Base-by-base conservation (phyloP, 805 yeast species). In the Teunomyces barrocoloradensis region DNA sequence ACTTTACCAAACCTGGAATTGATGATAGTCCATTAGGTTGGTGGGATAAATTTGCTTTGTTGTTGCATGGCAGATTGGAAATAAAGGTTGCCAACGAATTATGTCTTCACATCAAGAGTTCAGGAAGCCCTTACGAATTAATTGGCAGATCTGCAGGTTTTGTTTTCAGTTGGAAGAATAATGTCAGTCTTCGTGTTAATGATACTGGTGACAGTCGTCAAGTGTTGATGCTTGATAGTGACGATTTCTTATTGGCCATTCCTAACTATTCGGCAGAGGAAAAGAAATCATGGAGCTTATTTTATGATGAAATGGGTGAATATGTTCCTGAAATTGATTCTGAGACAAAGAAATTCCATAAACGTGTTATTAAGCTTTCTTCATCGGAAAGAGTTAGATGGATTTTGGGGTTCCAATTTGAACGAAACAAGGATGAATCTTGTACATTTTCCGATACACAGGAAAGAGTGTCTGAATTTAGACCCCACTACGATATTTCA, bases 351-450 rank as follows among this genome's bases (percentile, higher is more conserved):
- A 70, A 68, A 45, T 63, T 68, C 32, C 66, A 59, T 17, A 78
- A 77, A 54, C 58, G 60, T 7, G 70, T 74, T 0, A 77, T 87
- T 78, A 81, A 79, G 53, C 70, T 90, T 25, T 69, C 74, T 1
- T 70, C 75, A 0, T 66, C 75, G 9, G 90, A 90, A 25, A 69
- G 73, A 34, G 94, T 90, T 5, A 61, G 69, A n/a, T 90, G 96
- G 97, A 79, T 75, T 30, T 66, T 85, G 42, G 96, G 96, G 0
- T 67, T 87, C 55, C 53, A 78, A 17, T 88, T 89, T 66, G 96
- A 89, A 61, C 68, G 86, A 49, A 85, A 85, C 45, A 63, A 66
- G 25, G 42, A 30, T 17, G 56, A 58, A 12, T 42, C 61, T 1
- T 50, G 53, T 1, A 70, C 21, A 66, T 75, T 42, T 6, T 70